These are phyloP conservation scores for Daldinia grandis DNA, from an alignment of 495 filamentous ascomycete species.

Conservation along the genomic window DNA sequence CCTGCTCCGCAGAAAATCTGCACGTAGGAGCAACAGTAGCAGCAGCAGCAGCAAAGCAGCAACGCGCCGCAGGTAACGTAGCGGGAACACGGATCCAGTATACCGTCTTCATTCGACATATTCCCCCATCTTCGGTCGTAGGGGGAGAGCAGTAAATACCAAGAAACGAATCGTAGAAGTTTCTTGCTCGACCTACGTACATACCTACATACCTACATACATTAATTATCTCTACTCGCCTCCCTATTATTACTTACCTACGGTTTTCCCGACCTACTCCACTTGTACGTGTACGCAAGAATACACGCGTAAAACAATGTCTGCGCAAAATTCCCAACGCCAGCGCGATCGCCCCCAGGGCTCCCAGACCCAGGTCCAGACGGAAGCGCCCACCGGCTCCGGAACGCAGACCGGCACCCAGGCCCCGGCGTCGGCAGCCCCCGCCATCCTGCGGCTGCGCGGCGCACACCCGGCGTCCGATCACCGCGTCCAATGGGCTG, in stretches of 20 bases:
- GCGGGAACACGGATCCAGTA: not conserved
- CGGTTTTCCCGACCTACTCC: not conserved
- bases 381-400: constrained; percentile 33
- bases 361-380: constrained; percentile 34
- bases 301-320: constrained; percentile 30
- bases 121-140: not conserved
- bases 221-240: not conserved
- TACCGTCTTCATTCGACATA: constrained; percentile 2
- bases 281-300: not conserved
- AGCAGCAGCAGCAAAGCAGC: not conserved
- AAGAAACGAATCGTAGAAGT: not conserved
- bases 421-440: constrained; percentile 34
- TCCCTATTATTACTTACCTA: not conserved
- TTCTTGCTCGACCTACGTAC: not conserved
- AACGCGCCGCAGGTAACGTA: constrained; percentile 1
- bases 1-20: constrained; percentile 4
- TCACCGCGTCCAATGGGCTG: constrained; percentile 84
- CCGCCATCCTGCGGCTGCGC: constrained; percentile 57
- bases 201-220: not conserved
- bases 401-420: constrained; percentile 33
- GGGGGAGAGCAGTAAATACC: constrained; percentile 6
- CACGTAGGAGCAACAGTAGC: not conserved
- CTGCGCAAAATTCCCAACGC: constrained; percentile 31
- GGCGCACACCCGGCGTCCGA: constrained; percentile 50
- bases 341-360: constrained; percentile 34